Conservation (phyloP, 805 yeast species). For the Lipomyces lipofer region DNA sequence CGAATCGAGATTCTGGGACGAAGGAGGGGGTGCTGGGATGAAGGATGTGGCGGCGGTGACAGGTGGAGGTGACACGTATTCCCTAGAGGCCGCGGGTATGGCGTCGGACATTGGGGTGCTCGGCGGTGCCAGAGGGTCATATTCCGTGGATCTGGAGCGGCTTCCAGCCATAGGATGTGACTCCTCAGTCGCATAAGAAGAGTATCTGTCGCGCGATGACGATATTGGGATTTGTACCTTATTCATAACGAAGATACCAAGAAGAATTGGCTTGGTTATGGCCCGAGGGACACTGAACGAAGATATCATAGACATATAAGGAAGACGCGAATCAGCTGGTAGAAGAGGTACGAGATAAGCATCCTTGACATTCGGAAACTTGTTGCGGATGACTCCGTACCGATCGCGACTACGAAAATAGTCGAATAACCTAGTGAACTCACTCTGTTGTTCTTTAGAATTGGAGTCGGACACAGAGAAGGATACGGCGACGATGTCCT, state of each 20-base stretch:
- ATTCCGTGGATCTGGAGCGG: no score
- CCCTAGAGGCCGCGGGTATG: no score
- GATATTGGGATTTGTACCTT: no score
- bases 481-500: slow-evolving; percentile 57
- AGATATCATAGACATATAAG: slow-evolving; percentile 21
- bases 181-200: no score
- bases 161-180: no score
- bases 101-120: no score
- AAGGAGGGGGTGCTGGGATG: neutral
- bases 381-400: slow-evolving; percentile 60
- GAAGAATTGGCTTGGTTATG: slow-evolving; percentile 5
- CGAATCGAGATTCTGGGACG: neutral
- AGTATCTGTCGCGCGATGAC: no score
- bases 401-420: slow-evolving; percentile 51
- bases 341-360: slow-evolving; percentile 55
- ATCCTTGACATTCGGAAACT: slow-evolving; percentile 58
- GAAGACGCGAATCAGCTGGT: slow-evolving; percentile 33
- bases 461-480: slow-evolving; percentile 40
- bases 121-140: no score
- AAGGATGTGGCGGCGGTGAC: neutral
- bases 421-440: slow-evolving; percentile 43
- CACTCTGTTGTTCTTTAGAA: slow-evolving; percentile 29
- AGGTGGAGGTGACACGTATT: no score
- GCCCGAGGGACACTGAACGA: slow-evolving; percentile 8
- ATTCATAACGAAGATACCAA: slow-evolving; percentile 27